A percentile compares a stretch with the other conserved stretches of the same genome.
These are phyloP conservation scores for Kodamaea ohmeri DNA, from an alignment of 1,139 yeast species.

Conservation along the genomic window DNA sequence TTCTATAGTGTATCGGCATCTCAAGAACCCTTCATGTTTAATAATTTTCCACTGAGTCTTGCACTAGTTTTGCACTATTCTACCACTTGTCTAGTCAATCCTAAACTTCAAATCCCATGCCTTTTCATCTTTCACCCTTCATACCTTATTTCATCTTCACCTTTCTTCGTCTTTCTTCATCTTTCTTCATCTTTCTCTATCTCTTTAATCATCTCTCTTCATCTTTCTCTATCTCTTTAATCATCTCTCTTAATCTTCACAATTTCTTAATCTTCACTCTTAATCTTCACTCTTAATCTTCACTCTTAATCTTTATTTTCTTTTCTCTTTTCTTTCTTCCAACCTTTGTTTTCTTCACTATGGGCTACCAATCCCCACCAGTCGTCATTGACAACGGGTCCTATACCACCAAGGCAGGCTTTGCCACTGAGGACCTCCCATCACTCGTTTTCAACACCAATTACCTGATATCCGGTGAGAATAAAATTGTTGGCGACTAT, in stretches of 20 bases:
- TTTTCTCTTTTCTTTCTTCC: neutral
- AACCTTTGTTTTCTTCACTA: constrained; percentile 9
- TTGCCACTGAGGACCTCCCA: constrained; percentile 66
- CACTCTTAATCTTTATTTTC: neutral
- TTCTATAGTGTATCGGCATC: no score
- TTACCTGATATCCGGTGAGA: constrained; percentile 31
- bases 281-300: neutral
- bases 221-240: neutral
- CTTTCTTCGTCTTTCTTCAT: neutral
- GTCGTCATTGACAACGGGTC: constrained; percentile 72
- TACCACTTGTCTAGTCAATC: no score
- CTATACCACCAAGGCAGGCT: constrained; percentile 64
- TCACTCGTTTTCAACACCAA: constrained; percentile 55
- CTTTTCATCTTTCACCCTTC: no score
- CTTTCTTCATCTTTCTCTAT: neutral
- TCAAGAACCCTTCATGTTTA: no score
- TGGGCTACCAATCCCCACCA: constrained; percentile 48
- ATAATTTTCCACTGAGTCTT: no score
- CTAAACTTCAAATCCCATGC: no score
- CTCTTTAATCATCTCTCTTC: neutral
- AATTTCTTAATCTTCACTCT: neutral
- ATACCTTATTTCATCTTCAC: no score
- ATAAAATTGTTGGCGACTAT: constrained; percentile 46
- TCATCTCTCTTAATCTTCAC: neutral
- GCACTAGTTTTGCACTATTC: no score